Conservation (phyloP, 305 asterid genomes). For the Plantago coronopus region DNA sequence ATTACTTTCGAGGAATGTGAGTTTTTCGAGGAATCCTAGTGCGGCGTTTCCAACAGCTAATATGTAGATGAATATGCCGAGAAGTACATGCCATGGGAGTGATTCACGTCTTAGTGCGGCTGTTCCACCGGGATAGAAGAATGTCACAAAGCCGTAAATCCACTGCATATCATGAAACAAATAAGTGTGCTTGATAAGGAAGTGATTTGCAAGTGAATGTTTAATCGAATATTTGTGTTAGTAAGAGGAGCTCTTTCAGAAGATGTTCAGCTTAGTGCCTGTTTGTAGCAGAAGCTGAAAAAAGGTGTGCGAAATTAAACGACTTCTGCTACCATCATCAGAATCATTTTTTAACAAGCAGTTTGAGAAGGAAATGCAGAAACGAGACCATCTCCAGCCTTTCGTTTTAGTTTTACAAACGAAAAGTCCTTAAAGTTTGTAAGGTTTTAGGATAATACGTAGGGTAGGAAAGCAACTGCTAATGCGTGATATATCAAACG, state of each 20-base stretch:
- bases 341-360: no score
- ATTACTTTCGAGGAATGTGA: slow-evolving; percentile 67
- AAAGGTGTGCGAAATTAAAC: no score
- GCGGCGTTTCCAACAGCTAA: slow-evolving; percentile 65
- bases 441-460: neutral
- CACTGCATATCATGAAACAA: slow-evolving; percentile 46
- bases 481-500: neutral
- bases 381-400: no score
- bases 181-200: neutral
- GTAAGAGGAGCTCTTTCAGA: neutral
- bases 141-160: slow-evolving; percentile 73
- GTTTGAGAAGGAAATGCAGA: no score
- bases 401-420: no score
- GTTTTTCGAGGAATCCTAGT: slow-evolving; percentile 82
- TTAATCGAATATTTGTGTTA: neutral
- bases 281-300: no score
- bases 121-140: slow-evolving; percentile 92
- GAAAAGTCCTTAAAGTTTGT: no score
- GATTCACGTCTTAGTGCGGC: slow-evolving; percentile 51
- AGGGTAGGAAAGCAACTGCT: neutral
- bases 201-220: neutral
- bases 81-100: slow-evolving; percentile 87
- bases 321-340: no score
- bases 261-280: no score
- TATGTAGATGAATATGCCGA: slow-evolving; percentile 56